Percentiles rank a stretch among this genome's conserved stretches.
Evolutionary conservation across 2,329 filamentous ascomycete genomes (phyloP).

Genomic region (Diaporthe citrichinensis): DNA sequence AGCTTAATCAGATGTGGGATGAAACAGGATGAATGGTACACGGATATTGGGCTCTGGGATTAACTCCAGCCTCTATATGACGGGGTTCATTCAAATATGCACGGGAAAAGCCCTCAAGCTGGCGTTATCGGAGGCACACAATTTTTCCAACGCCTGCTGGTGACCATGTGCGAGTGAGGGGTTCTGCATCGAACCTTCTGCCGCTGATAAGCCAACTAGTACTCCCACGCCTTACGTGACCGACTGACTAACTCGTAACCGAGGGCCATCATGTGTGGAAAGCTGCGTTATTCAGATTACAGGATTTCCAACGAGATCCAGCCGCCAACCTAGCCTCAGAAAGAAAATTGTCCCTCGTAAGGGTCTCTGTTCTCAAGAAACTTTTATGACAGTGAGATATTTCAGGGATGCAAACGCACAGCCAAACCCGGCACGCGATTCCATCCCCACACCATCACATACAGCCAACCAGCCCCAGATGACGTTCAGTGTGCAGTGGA

Average conservation of each 20-base stretch:
- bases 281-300: background rate
- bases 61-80: background rate
- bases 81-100: background rate
- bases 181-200: constrained; percentile 10
- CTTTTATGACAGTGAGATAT: background rate
- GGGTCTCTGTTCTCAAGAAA: rapidly evolving
- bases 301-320: background rate
- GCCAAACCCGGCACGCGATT: background rate
- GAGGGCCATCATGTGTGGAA: background rate
- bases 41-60: background rate
- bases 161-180: constrained; percentile 4
- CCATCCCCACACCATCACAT: background rate
- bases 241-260: constrained; percentile 21
- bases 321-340: rapidly evolving
- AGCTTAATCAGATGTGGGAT: background rate
- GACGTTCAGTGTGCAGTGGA: background rate
- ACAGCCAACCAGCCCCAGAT: background rate
- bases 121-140: background rate
- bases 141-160: background rate
- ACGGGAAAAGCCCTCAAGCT: background rate
- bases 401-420: background rate
- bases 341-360: background rate
- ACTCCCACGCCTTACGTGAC: constrained; percentile 4
- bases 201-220: constrained; percentile 1
- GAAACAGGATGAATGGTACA: background rate